Evolutionary conservation across 495 filamentous ascomycete species (phyloP).

Genomic region (Podospora pseudopauciseta): DNA sequence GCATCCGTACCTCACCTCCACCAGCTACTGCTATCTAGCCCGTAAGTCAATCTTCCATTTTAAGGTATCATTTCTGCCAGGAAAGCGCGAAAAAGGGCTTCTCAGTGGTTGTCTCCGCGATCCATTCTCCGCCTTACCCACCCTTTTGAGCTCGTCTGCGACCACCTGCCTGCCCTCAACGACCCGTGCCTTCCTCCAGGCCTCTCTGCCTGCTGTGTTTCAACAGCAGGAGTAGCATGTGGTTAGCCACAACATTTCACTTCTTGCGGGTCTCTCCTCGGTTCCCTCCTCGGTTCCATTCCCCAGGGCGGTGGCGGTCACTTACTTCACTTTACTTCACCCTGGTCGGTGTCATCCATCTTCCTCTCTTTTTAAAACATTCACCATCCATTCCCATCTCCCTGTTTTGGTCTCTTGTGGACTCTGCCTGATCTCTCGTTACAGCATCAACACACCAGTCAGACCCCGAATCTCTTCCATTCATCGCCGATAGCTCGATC

Average conservation of each 20-base stretch:
- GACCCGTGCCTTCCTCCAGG: background rate
- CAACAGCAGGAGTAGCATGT: background rate
- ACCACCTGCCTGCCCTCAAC: background rate
- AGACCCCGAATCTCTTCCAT: conserved; percentile 44
- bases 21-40: background rate
- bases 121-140: background rate
- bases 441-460: conserved; percentile 48
- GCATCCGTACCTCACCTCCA: background rate
- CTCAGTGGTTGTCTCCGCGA: background rate
- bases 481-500: conserved; percentile 54
- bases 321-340: background rate
- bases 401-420: conserved; percentile 37
- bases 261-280: background rate
- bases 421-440: conserved; percentile 45
- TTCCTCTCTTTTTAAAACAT: background rate
- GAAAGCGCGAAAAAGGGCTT: background rate
- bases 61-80: too few species aligned
- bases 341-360: background rate
- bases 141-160: too few species aligned
- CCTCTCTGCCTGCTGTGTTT: background rate
- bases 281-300: background rate
- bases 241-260: background rate
- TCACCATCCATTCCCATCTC: background rate
- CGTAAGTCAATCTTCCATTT: background rate
- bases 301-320: background rate